phyloP scores from a whole-genome alignment of 2,329 filamentous ascomycete genomes.

The Aspergillus fumigatus region DNA sequence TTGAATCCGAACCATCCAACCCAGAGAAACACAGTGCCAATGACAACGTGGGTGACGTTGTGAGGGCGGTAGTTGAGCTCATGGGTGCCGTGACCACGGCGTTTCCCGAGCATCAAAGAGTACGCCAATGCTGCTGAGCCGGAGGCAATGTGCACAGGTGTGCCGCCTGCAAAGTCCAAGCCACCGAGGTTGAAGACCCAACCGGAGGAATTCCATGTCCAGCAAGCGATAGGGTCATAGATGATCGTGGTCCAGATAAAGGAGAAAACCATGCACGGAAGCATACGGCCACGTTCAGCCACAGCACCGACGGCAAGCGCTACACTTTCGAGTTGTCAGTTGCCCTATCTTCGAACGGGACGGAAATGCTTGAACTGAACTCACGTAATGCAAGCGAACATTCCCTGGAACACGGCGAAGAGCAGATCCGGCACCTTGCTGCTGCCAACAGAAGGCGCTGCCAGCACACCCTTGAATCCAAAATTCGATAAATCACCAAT shows the following conservation, averaged over 20 bases:
- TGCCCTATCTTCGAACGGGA: constrained; percentile 20
- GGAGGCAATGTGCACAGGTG: constrained; percentile 82
- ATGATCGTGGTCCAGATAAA: constrained; percentile 87
- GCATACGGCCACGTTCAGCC: constrained; percentile 81
- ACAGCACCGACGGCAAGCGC: constrained; percentile 80
- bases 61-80: constrained; percentile 89
- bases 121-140: constrained; percentile 82
- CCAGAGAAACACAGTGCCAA: constrained; percentile 91
- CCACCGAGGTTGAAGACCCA: constrained; percentile 78
- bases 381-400: constrained; percentile 72
- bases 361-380: constrained; percentile 28
- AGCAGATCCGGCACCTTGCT: constrained; percentile 72
- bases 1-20: constrained; percentile 97
- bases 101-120: constrained; percentile 85
- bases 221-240: constrained; percentile 90
- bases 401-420: constrained; percentile 67
- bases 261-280: constrained; percentile 87
- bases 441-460: constrained; percentile 68
- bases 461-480: constrained; percentile 72
- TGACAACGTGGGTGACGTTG: constrained; percentile 88
- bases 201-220: constrained; percentile 83
- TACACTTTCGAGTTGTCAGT: constrained; percentile 49
- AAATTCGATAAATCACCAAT: constrained; percentile 78
- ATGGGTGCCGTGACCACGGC: constrained; percentile 77
- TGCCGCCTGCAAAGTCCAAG: constrained; percentile 84